Conservation (phyloP, 768 basidiomycete genomes). For the Arthromyces matolae region DNA sequence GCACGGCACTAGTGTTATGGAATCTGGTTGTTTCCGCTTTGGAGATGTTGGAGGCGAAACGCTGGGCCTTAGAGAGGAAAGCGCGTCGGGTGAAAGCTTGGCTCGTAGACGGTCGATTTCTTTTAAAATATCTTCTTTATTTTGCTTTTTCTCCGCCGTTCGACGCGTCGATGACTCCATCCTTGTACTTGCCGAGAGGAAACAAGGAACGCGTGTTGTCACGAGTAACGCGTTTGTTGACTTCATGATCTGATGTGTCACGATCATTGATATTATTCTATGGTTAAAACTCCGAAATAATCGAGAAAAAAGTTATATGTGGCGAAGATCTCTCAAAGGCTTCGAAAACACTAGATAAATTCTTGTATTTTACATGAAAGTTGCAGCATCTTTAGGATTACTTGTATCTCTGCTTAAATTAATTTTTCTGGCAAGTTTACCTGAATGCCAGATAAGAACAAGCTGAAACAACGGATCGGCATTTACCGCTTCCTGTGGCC, state of each 20-base stretch:
- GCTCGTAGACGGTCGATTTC: slow-evolving; percentile 57
- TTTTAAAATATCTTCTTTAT: slow-evolving; percentile 45
- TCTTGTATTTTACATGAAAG: too few relatives aligned
- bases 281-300: slow-evolving; percentile 31
- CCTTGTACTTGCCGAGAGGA: not conserved
- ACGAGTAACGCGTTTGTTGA: slow-evolving; percentile 10
- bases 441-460: too few relatives aligned
- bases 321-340: slow-evolving; percentile 12
- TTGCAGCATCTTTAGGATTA: too few relatives aligned
- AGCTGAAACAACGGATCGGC: slow-evolving; percentile 29
- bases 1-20: slow-evolving; percentile 44
- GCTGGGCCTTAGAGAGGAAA: slow-evolving; percentile 24
- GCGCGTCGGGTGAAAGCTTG: slow-evolving; percentile 48
- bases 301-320: not conserved
- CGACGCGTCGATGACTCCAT: slow-evolving; percentile 59
- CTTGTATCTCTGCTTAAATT: too few relatives aligned
- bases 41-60: slow-evolving; percentile 32
- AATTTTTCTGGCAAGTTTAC: too few relatives aligned
- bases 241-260: slow-evolving; percentile 5
- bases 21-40: slow-evolving; percentile 43
- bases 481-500: slow-evolving; percentile 26
- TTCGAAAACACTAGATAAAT: slow-evolving; percentile 5
- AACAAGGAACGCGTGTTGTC: slow-evolving; percentile 20
- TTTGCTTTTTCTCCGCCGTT: slow-evolving; percentile 31
- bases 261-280: too few relatives aligned